Conservation (phyloP, 2,329 filamentous ascomycete species). For the Sporothrix luriei region DNA sequence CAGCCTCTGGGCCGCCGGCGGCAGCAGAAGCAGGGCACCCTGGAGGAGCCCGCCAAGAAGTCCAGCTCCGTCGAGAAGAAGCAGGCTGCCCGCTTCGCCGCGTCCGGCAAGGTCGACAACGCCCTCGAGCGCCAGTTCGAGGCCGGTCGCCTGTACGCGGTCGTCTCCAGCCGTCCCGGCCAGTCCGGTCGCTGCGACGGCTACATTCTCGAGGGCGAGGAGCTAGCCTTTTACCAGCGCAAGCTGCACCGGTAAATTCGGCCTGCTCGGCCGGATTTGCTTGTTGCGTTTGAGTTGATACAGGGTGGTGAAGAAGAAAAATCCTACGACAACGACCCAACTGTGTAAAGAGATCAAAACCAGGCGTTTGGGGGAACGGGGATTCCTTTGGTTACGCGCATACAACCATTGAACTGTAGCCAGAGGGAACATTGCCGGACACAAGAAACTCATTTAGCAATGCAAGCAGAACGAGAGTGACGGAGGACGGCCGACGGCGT, state of each 20-base stretch:
- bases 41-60: constrained; percentile 78
- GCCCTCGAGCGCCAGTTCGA: constrained; percentile 98
- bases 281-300: constrained; percentile 4
- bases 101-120: constrained; percentile 86
- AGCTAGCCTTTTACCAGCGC: constrained; percentile 99
- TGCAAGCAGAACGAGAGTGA: not conserved
- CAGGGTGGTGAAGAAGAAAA: constrained; percentile 4
- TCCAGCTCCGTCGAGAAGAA: constrained; percentile 95
- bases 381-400: constrained; percentile 16
- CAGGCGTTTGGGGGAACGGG: constrained; percentile 31
- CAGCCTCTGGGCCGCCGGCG: constrained; percentile 83
- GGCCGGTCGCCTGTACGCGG: constrained; percentile 94
- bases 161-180: constrained; percentile 88
- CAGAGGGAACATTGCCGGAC: constrained; percentile 18
- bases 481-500: not conserved
- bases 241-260: constrained; percentile 91
- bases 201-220: constrained; percentile 98
- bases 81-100: constrained; percentile 83
- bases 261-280: not conserved
- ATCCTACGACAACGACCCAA: constrained; percentile 19
- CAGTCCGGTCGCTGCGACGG: constrained; percentile 97
- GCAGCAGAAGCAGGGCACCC: constrained; percentile 74
- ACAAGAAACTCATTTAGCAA: constrained; percentile 16
- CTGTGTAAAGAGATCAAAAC: constrained; percentile 25
- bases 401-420: constrained; percentile 21